Evolutionary conservation across 1,284 basidiomycete species (phyloP), one percentile per base, ranked within the genome.

Genomic region (Heimioporus retisporus): DNA sequence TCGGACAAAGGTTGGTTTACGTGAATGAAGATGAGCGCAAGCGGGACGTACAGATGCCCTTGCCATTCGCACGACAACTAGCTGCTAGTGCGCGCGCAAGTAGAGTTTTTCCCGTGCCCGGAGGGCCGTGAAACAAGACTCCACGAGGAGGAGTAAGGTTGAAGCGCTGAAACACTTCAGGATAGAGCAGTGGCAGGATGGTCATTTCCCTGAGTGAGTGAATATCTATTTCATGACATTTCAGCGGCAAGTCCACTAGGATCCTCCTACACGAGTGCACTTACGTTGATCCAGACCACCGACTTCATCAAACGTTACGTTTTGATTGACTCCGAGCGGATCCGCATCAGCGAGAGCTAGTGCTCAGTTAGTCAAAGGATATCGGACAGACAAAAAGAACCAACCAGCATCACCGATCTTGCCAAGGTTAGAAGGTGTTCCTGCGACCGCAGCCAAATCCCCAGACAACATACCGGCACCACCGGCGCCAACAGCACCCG

Each of bases 151-250:
- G 98, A 0, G 96, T 98, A 48, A 99, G 90, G 64, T 91, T 93
- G 82, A 99, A 98, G 65, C 92, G 91, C 73, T 98, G 96, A 79
- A 99, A 99, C 15, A 99, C 92, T 80, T 99, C 98, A 0, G 98
- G 98, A 76, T 99, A 99, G 11, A 99, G 85, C 1, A 99, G 84
- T 0, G 98, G 98, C 1, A 99, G 87, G 25, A 97, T 87, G 0
- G 98, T 98, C 98, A 99, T 99, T 79, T 99, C 98, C 82, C 99
- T 99, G 69, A 99, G 84, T 44, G 96, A 95, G 76, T 98, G 96
- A 70, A 99, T 98, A 77, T 99, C 93, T 95, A 10, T 68, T 25
- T 61, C 43, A 42, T 28, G 43, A 42, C n/a, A 62, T 46, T 31
- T 63, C 46, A 71, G 66, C 6, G 46, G 50, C 23, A 10, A 50